A percentile compares a stretch with the other conserved stretches of the same genome.
Evolutionary conservation across 306 rosid species (phyloP).

Genomic region (Inga oerstediana): DNA sequence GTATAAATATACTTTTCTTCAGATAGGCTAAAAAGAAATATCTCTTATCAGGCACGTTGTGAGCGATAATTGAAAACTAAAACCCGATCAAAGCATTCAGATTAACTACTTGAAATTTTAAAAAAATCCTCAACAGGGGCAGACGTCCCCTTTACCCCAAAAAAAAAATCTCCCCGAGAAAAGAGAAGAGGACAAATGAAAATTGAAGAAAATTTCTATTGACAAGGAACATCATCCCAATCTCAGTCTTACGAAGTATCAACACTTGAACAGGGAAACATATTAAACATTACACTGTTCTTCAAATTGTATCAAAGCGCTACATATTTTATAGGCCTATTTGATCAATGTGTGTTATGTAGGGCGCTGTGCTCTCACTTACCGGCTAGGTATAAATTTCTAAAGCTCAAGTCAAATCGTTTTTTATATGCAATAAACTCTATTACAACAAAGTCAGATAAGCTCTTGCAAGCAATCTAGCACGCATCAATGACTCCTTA

Average conservation of each 20-base stretch:
- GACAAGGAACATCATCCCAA: background rate
- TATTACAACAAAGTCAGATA: background rate
- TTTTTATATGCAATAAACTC: background rate
- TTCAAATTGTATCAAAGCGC: background rate
- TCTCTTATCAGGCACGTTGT: background rate
- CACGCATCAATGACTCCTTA: background rate
- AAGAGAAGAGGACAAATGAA: background rate
- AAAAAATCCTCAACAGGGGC: background rate
- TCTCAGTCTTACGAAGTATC: constrained; percentile 4
- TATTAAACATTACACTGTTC: background rate
- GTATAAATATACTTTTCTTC: background rate
- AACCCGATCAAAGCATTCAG: background rate
- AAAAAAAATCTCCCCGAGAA: background rate
- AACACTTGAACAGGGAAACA: background rate
- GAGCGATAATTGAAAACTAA: background rate
- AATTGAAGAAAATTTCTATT: background rate
- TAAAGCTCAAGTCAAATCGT: background rate
- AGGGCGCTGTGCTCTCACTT: background rate
- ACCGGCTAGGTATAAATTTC: background rate
- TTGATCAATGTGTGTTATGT: background rate
- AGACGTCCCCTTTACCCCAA: background rate
- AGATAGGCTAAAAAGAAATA: background rate
- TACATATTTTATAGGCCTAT: background rate
- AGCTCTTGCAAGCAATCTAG: background rate
- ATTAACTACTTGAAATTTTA: background rate